Percentiles rank a stretch among this genome's conserved stretches.
Evolutionary conservation across 1,284 basidiomycete species (phyloP).

Genomic region (Heterobasidion parviporum): DNA sequence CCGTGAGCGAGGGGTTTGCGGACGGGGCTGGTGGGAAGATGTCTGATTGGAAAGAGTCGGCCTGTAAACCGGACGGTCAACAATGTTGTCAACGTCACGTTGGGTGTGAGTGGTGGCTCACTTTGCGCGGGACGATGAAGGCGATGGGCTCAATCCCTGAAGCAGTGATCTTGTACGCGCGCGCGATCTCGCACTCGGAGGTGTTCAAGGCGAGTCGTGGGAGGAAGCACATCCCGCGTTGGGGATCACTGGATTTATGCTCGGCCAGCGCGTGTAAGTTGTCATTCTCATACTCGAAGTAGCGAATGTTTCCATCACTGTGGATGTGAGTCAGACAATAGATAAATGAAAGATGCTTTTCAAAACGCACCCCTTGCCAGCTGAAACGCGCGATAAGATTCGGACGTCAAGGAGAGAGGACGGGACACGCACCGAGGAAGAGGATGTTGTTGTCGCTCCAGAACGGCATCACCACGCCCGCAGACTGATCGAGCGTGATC

Average conservation of each 20-base stretch:
- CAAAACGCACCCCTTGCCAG: constrained; percentile 61
- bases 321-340: constrained; percentile 7
- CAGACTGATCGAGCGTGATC: constrained; percentile 75
- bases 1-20: constrained; percentile 70
- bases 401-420: not conserved
- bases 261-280: constrained; percentile 76
- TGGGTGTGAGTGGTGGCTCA: constrained; percentile 19
- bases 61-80: constrained; percentile 27
- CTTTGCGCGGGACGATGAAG: constrained; percentile 91
- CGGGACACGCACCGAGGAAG: constrained; percentile 64
- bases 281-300: constrained; percentile 93
- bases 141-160: constrained; percentile 79
- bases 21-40: constrained; percentile 92
- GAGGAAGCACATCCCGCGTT: constrained; percentile 95
- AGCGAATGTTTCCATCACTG: constrained; percentile 90
- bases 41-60: constrained; percentile 87
- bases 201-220: constrained; percentile 86
- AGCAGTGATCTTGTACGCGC: constrained; percentile 86
- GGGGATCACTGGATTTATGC: constrained; percentile 86
- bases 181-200: constrained; percentile 90
- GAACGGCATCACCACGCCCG: constrained; percentile 96
- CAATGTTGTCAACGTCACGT: not conserved
- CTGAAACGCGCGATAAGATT: constrained; percentile 22
- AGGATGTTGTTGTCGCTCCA: constrained; percentile 93
- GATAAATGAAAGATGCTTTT: constrained; percentile 6